A percentile compares a stretch with the other conserved stretches of the same genome.
These are phyloP conservation scores for Gossypium laxum DNA, from an alignment of 441 rosid genomes.

Conservation along the genomic window DNA sequence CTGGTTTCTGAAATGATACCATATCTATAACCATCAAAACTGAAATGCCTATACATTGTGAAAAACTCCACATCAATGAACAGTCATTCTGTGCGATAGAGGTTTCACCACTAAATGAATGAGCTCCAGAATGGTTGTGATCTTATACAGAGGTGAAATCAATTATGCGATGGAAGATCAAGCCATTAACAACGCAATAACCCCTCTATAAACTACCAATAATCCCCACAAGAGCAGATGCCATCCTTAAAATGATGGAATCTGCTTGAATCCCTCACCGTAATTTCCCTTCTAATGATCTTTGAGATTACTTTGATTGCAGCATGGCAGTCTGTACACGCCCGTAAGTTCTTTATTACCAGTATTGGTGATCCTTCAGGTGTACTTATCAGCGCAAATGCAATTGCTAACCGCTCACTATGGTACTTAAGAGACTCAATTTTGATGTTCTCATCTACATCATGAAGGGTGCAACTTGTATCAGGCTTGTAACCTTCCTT, in stretches of 20 bases:
- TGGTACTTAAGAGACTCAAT: constrained; percentile 64
- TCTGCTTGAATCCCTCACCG: constrained; percentile 68
- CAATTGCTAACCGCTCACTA: constrained; percentile 65
- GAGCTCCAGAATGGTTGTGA: background rate
- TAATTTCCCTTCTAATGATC: constrained; percentile 50
- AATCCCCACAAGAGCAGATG: constrained; percentile 62
- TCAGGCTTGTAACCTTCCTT: constrained; percentile 64
- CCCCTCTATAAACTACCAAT: constrained; percentile 36
- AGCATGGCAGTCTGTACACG: constrained; percentile 68
- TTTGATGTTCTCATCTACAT: constrained; percentile 48
- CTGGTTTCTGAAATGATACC: background rate
- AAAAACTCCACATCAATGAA: background rate
- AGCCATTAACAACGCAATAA: background rate
- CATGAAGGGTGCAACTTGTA: constrained; percentile 53
- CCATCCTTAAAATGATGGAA: constrained; percentile 72
- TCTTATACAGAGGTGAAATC: background rate
- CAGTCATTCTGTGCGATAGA: background rate
- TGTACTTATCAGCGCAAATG: constrained; percentile 63
- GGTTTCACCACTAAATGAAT: background rate
- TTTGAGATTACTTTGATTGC: constrained; percentile 65
- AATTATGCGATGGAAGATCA: background rate
- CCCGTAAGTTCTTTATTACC: constrained; percentile 65
- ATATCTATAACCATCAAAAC: no score
- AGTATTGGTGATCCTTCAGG: constrained; percentile 55
- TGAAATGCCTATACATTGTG: background rate